Evolutionary conservation across 1,139 yeast genomes (phyloP).

Genomic region (Protomyces gravidus): DNA sequence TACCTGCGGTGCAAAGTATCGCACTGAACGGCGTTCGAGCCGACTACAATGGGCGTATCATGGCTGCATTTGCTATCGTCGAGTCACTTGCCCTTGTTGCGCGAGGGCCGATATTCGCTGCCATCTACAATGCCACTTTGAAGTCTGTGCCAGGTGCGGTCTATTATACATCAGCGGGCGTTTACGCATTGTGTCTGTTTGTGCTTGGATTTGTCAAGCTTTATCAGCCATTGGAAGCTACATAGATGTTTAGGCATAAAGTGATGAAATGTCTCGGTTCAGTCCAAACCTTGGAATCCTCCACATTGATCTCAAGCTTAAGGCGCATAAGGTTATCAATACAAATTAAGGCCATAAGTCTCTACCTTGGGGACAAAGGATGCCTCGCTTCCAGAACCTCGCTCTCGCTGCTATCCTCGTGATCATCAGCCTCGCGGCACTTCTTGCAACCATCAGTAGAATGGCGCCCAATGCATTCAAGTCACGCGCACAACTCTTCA

Average conservation of each 20-base stretch:
- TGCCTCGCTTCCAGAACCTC: neutral
- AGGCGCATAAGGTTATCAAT: too few species aligned
- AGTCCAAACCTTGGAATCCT: too few species aligned
- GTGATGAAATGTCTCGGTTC: too few species aligned
- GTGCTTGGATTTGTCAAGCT: conserved; percentile 22
- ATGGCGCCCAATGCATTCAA: neutral
- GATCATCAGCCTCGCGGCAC: neutral
- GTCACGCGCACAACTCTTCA: neutral
- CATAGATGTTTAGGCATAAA: too few species aligned
- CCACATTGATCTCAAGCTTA: too few species aligned
- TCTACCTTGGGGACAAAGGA: too few species aligned
- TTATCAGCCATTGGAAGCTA: too few species aligned
- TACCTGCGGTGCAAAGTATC: conserved; percentile 29
- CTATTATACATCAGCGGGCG: conserved; percentile 22
- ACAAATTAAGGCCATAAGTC: too few species aligned
- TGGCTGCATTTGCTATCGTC: conserved; percentile 31
- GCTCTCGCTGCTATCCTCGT: neutral
- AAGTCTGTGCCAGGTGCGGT: conserved; percentile 20
- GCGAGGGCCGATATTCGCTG: conserved; percentile 30
- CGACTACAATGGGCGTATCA: conserved; percentile 29
- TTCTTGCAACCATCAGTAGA: neutral
- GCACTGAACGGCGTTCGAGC: conserved; percentile 29
- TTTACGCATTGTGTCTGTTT: conserved; percentile 18
- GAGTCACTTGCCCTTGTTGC: conserved; percentile 28
- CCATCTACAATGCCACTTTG: conserved; percentile 21